A percentile compares a stretch with the other conserved stretches of the same genome.
Evolutionary conservation across 129 eudicot genomes (phyloP).

Genomic region (Flaveria linearis): DNA sequence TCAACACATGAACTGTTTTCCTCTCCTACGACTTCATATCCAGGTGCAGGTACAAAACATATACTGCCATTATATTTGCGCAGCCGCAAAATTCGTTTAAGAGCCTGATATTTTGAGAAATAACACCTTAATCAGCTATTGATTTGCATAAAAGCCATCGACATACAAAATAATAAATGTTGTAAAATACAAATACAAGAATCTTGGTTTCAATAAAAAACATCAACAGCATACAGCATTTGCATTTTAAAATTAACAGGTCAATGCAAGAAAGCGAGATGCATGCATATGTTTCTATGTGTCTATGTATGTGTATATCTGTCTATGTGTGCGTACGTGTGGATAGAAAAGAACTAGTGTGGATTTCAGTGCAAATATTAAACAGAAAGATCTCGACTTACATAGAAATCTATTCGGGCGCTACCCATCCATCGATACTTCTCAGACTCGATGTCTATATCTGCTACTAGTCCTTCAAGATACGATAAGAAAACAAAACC

Average conservation of each 20-base stretch:
- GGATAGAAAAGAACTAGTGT: background rate
- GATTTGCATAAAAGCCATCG: slow-evolving; percentile 1
- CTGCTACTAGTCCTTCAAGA: slow-evolving; percentile 75
- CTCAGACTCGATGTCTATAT: slow-evolving; percentile 94
- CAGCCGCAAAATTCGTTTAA: slow-evolving; percentile 64
- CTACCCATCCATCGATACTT: slow-evolving; percentile 95
- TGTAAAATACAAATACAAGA: background rate
- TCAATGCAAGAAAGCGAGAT: background rate
- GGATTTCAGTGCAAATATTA: background rate
- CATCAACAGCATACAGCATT: background rate
- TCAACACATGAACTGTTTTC: slow-evolving; percentile 34
- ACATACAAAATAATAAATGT: slow-evolving; percentile 1
- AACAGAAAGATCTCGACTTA: slow-evolving; percentile 30
- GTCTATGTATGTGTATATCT: background rate
- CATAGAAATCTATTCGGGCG: slow-evolving; percentile 83
- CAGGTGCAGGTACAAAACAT: slow-evolving; percentile 85
- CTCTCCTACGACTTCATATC: slow-evolving; percentile 73
- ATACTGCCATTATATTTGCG: slow-evolving; percentile 77
- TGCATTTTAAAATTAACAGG: background rate
- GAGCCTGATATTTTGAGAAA: slow-evolving; percentile 47
- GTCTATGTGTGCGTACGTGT: background rate
- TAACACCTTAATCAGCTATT: background rate
- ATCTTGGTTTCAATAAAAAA: background rate
- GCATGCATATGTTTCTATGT: background rate
- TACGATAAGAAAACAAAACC: slow-evolving; percentile 2